These are phyloP conservation scores for Tilletia setariae DNA, from an alignment of 1,284 basidiomycete genomes.

Conservation along the genomic window DNA sequence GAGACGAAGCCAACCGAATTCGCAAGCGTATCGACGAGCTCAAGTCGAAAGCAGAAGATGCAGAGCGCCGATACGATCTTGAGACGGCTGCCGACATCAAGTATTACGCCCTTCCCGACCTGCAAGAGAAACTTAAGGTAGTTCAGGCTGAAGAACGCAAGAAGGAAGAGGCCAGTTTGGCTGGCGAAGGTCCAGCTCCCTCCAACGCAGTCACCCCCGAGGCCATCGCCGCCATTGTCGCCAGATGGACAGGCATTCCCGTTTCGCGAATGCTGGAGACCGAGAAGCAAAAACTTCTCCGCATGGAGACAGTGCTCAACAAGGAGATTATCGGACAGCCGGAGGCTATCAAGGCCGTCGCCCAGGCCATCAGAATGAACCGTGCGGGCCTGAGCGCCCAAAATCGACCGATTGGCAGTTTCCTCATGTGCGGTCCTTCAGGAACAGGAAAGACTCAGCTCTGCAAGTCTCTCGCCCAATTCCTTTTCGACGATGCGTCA, in stretches of 20 bases:
- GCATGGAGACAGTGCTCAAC: conserved; percentile 44
- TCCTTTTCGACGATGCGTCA: conserved; percentile 61
- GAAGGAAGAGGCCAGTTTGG: conserved; percentile 48
- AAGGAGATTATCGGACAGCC: conserved; percentile 61
- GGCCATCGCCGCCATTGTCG: conserved; percentile 61
- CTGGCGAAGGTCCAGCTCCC: conserved; percentile 27
- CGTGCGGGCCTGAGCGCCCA: conserved; percentile 62
- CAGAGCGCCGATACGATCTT: conserved; percentile 71
- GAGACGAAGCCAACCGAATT: conserved; percentile 77
- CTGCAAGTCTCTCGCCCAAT: conserved; percentile 56
- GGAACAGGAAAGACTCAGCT: conserved; percentile 63
- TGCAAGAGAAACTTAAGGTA: conserved; percentile 68
- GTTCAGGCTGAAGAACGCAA: conserved; percentile 60
- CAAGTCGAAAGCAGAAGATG: conserved; percentile 87
- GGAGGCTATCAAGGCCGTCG: conserved; percentile 62
- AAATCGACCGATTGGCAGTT: conserved; percentile 60
- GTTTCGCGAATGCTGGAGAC: conserved; percentile 54
- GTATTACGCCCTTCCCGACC: conserved; percentile 85
- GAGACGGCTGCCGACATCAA: conserved; percentile 70
- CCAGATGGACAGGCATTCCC: conserved; percentile 59
- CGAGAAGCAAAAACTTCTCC: conserved; percentile 49
- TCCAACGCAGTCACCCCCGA: conserved; percentile 47
- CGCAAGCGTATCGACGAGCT: conserved; percentile 86
- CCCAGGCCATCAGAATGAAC: conserved; percentile 62
- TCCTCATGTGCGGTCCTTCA: conserved; percentile 58